Evolutionary conservation across 1,284 basidiomycete species (phyloP), one percentile per base, ranked within the genome.

Genomic region (Agaricales sp.): DNA sequence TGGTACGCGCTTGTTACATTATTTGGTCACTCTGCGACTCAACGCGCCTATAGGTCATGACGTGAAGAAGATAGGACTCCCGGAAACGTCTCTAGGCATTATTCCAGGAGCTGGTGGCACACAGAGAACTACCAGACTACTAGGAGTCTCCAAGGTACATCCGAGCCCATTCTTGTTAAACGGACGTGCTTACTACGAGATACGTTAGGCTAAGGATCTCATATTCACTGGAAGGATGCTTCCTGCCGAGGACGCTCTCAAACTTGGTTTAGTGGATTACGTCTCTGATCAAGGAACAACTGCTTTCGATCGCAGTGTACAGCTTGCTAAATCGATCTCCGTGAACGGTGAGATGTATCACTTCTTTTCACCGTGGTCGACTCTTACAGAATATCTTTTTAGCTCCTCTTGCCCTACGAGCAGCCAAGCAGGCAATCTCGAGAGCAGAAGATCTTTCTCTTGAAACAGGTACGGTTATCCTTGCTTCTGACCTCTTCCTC

Each of bases 41-140:
- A 13, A 4, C 18, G 51, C 47, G 46, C 30, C 49, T 50, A 18
- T 55, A 73, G 68, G 61, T 38, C 78, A 80, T 53, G 66, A 67
- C 23, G 87, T 87, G 16, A 79, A 78, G 26, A 87, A 87, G 64
- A 83, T 94, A 45, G 87, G 89, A 2, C 67, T 94, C 12, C 88
- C 91, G 2, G 91, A 94, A 65, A 84, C 82, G 2, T 77, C 82
- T 49, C 73, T 95, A 18, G 93, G 92, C 3, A 96, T 97, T 55
- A 96, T 97, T 50, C 93, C 93, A 12, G 93, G 93, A 45, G 92
- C 91, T n/a, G 92, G 92, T 2, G 92, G 92, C 1, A 97, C 93
- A 1, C 92, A 94, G 59, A 77, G 94, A 26, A 75, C 88, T 16
- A 82, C 90, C 1, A 79, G 90, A 41, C 66, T 96, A 18, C 67